These are phyloP conservation scores for Ophiocytium majus DNA, from an alignment of 352 stramenopile genomes.

Conservation along the genomic window DNA sequence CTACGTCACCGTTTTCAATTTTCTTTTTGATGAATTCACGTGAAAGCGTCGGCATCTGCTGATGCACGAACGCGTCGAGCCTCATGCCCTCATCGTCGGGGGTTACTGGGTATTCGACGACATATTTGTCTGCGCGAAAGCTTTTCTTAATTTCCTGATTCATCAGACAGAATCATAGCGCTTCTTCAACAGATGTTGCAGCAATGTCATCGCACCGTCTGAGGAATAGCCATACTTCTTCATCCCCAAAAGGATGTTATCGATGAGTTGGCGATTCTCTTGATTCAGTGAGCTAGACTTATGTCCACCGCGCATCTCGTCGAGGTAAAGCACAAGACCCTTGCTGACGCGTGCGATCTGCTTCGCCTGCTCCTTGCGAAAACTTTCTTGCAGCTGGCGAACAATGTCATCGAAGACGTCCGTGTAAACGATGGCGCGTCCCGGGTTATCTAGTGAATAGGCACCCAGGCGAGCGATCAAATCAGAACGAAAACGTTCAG, in stretches of 20 bases:
- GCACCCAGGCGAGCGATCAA: slow-evolving; percentile 1
- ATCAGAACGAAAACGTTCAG: background rate
- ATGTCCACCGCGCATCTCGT: background rate
- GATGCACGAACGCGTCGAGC: background rate
- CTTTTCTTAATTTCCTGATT: slow-evolving; percentile 13
- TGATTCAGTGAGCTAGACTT: no score
- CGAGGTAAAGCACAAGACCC: background rate
- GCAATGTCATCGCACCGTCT: background rate
- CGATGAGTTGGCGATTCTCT: no score
- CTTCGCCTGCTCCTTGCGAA: background rate
- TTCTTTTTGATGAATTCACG: slow-evolving; percentile 12
- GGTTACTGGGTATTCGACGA: background rate
- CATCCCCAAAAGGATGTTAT: background rate
- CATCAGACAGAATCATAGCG: background rate
- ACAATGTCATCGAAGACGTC: slow-evolving; percentile 15
- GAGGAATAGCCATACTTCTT: slow-evolving; percentile 4
- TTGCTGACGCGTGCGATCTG: background rate
- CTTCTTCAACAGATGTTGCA: slow-evolving; percentile 1
- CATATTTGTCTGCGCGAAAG: slow-evolving; percentile 2
- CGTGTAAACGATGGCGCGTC: background rate
- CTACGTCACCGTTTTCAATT: slow-evolving; percentile 6
- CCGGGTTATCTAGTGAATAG: background rate
- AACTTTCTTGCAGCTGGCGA: background rate
- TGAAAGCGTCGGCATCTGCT: background rate
- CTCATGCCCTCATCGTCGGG: background rate